phyloP scores from a whole-genome alignment of 225 moss, liverwort and hornwort species.

The Lunularia cruciata region DNA sequence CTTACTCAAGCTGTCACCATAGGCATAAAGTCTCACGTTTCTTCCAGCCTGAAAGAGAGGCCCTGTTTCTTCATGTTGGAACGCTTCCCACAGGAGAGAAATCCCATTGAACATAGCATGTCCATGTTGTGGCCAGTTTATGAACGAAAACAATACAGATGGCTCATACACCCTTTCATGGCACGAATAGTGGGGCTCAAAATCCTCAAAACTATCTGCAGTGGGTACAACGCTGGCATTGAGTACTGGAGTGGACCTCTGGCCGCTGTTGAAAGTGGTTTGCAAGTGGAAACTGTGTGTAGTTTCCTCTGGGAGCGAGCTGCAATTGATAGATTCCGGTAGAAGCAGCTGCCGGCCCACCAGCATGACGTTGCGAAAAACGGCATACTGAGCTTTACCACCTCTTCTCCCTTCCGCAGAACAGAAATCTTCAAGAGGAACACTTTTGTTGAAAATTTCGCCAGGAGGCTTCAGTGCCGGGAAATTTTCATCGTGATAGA shows the following conservation, averaged over 20 bases:
- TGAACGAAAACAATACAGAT: conserved; percentile 34
- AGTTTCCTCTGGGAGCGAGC: neutral
- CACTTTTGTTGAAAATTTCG: conserved; percentile 13
- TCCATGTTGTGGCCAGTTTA: conserved; percentile 39
- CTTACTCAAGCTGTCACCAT: conserved; percentile 21
- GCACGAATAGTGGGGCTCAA: conserved; percentile 28
- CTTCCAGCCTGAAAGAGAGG: conserved; percentile 28
- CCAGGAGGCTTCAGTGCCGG: conserved; percentile 16
- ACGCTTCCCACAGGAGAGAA: conserved; percentile 38
- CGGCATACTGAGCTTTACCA: conserved; percentile 8
- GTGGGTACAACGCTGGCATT: conserved; percentile 18
- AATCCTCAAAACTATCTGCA: conserved; percentile 24
- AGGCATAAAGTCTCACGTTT: conserved; percentile 34
- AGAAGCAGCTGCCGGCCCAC: conserved; percentile 28
- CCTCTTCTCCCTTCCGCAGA: neutral
- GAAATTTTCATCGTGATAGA: conserved; percentile 30
- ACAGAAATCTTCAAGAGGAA: conserved; percentile 24
- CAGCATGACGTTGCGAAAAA: conserved; percentile 31
- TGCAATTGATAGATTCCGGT: conserved; percentile 28
- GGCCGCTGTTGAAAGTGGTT: conserved; percentile 14
- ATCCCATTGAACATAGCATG: conserved; percentile 35
- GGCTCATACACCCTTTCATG: conserved; percentile 40
- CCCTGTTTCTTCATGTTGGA: conserved; percentile 28
- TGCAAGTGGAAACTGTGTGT: neutral
- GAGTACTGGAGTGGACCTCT: conserved; percentile 23